Conservation (phyloP, 345 rosid genomes). For the Citrus hindsii region DNA sequence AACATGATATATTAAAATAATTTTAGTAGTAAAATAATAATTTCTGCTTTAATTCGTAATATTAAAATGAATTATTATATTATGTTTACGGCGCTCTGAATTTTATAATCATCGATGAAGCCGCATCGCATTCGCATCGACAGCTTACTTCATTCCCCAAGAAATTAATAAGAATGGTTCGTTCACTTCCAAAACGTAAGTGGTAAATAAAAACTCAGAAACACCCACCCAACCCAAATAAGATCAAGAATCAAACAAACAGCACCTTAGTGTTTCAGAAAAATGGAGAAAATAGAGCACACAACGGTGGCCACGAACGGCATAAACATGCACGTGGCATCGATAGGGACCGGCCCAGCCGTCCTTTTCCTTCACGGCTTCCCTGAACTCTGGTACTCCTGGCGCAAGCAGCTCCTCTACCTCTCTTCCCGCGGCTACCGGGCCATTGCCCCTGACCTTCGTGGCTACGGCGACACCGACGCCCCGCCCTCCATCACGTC, state of each 20-base stretch:
- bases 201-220: no score
- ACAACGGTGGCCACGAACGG: conserved; percentile 6
- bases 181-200: no score
- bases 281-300: conserved; percentile 13
- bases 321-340: conserved; percentile 9
- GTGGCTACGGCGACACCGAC: conserved; percentile 37
- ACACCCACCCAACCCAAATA: no score
- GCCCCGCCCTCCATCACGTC: conserved; percentile 21
- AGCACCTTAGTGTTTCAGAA: background rate
- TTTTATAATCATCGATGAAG: no score
- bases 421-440: conserved; percentile 27
- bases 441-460: conserved; percentile 36
- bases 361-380: conserved; percentile 41
- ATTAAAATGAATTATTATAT: no score
- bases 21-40: no score
- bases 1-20: accelerated
- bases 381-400: conserved; percentile 34
- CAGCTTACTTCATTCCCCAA: no score
- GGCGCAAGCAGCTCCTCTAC: conserved; percentile 38
- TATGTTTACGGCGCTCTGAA: no score
- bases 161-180: no score
- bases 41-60: no score
- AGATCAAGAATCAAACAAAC: background rate
- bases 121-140: no score
- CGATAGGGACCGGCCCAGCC: conserved; percentile 21